These are phyloP conservation scores for Rosa multiflora DNA, from an alignment of 306 rosid species.

Conservation along the genomic window DNA sequence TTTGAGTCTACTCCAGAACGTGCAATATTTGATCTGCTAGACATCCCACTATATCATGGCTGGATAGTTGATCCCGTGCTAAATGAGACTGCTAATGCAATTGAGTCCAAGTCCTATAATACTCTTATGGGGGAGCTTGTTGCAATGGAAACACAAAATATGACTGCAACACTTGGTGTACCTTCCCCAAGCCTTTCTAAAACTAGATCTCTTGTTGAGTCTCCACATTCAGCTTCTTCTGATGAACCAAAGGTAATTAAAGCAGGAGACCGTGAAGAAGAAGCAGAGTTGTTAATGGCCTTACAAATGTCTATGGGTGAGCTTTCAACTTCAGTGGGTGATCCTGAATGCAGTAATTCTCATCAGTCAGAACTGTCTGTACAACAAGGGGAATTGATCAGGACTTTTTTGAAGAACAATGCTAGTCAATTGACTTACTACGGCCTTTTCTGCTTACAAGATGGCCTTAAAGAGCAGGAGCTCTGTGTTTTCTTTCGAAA, in stretches of 20 bases:
- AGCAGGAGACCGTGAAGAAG: conserved; percentile 87
- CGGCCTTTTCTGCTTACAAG: conserved; percentile 95
- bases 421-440: conserved; percentile 5
- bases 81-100: conserved; percentile 60
- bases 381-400: background rate
- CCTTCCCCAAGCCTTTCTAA: conserved; percentile 93
- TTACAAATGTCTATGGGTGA: conserved; percentile 63
- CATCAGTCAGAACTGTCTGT: conserved; percentile 39
- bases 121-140: conserved; percentile 93
- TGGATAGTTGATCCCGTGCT: conserved; percentile 79
- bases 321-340: conserved; percentile 33
- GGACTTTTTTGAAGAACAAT: too few relatives aligned
- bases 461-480: conserved; percentile 91
- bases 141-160: conserved; percentile 71
- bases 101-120: conserved; percentile 88
- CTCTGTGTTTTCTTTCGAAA: conserved; percentile 95
- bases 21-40: conserved; percentile 96
- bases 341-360: conserved; percentile 42
- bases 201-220: conserved; percentile 70
- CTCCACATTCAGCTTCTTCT: conserved; percentile 50
- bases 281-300: conserved; percentile 68
- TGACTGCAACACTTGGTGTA: conserved; percentile 89
- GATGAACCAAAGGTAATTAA: conserved; percentile 49
- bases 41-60: conserved; percentile 95
- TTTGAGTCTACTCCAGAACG: conserved; percentile 97